Evolutionary conservation across 1,284 basidiomycete species (phyloP).

Genomic region (Cerrena zonata): DNA sequence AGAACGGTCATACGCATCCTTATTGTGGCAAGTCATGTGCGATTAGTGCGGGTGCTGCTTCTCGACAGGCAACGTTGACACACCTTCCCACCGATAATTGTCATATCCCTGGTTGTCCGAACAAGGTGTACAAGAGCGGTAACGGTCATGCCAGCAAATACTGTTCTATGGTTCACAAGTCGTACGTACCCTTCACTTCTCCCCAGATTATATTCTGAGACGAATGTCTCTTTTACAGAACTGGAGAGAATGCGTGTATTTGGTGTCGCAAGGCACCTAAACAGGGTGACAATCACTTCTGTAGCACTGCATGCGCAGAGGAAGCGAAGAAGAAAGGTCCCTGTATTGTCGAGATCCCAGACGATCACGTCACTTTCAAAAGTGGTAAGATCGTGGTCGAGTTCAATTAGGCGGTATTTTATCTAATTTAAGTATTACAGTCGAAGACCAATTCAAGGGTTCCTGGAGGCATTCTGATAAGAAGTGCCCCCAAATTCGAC

Average conservation of each 20-base stretch:
- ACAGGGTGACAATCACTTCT: constrained; percentile 51
- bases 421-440: constrained; percentile 25
- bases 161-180: constrained; percentile 45
- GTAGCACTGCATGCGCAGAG: constrained; percentile 45
- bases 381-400: constrained; percentile 40
- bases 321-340: constrained; percentile 49
- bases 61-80: constrained; percentile 11
- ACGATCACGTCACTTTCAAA: constrained; percentile 52
- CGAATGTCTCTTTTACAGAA: constrained; percentile 9
- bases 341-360: constrained; percentile 52
- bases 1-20: constrained; percentile 46
- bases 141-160: constrained; percentile 37
- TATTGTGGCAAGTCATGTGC: constrained; percentile 59
- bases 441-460: constrained; percentile 56
- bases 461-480: constrained; percentile 59
- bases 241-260: constrained; percentile 45
- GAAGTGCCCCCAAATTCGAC: constrained; percentile 46
- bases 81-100: constrained; percentile 33
- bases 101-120: constrained; percentile 47
- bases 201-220: no score
- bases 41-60: constrained; percentile 30
- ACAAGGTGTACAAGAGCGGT: constrained; percentile 34
- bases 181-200: constrained; percentile 25
- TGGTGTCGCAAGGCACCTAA: constrained; percentile 52
- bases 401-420: neutral